Conservation (phyloP, 1,284 basidiomycete genomes). For the Trichosporon sp. region DNA sequence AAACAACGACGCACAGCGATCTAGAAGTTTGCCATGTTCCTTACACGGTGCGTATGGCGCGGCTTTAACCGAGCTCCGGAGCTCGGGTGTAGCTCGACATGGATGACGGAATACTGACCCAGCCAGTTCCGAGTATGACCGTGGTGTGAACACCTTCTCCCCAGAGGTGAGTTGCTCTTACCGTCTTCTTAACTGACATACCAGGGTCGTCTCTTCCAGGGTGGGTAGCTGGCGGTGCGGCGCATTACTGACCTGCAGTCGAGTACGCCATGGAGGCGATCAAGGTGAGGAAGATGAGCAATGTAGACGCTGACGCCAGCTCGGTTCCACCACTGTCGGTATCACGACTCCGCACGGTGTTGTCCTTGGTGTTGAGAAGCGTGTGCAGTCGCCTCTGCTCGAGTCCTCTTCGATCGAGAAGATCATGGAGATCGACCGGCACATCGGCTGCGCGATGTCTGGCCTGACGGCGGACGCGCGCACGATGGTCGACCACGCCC, state of each 20-base stretch:
- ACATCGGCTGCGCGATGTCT: conserved; percentile 97
- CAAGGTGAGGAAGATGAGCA: conserved; percentile 63
- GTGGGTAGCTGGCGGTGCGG: conserved; percentile 27
- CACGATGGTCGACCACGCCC: conserved; percentile 99
- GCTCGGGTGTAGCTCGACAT: neutral
- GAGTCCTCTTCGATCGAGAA: conserved; percentile 97
- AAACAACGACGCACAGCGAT: neutral
- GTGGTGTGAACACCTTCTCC: conserved; percentile 98
- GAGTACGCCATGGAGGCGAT: conserved; percentile 99
- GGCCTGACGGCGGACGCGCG: conserved; percentile 96
- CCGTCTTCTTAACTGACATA: conserved; percentile 19
- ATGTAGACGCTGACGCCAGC: conserved; percentile 54
- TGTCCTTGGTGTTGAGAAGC: conserved; percentile 95
- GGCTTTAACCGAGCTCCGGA: neutral
- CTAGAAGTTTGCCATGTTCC: conserved; percentile 38
- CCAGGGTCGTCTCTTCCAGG: conserved; percentile 53
- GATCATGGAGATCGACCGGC: conserved; percentile 98
- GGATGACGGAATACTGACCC: neutral
- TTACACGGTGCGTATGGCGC: conserved; percentile 40
- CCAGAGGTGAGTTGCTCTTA: conserved; percentile 62
- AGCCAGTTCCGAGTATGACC: conserved; percentile 58
- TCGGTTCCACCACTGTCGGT: conserved; percentile 96
- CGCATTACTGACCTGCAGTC: conserved; percentile 55
- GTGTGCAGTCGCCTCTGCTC: conserved; percentile 92
- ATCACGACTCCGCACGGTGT: conserved; percentile 82